Evolutionary conservation across 139 green algal genomes (phyloP), one percentile per base, ranked within the genome.

Genomic region (Chlorella vulgaris): DNA sequence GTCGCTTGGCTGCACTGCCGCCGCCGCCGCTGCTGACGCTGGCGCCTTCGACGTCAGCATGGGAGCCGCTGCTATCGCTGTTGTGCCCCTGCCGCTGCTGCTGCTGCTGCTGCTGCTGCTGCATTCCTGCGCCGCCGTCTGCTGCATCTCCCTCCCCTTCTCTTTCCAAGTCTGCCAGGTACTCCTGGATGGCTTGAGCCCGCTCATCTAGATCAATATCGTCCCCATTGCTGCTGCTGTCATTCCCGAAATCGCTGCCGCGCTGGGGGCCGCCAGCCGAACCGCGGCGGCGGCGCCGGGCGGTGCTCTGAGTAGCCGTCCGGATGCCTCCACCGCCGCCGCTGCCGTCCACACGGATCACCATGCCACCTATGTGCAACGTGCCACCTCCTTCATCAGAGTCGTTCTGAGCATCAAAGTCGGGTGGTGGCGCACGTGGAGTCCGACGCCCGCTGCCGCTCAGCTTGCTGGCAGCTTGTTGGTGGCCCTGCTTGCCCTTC

Each of bases 331-430:
- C 47, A 36, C 18, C 40, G 67, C 66, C 66, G 62, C 77, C 77
- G 18, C 26, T 55, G 33, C 18, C 28, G 28, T 74, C 69, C 0
- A 74, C 60, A 1, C 60, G 69, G 2, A 84, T 24, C 22, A 69
- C 60, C 21, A 84, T 69, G 0, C 80, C 80, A 24, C 80, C 80
- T 18, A 84, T 84, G 31, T 62, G 80, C 58, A 84, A 58, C 26
- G 39, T 33, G 31, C 62, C 75, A 2, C 31, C 50, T n/a, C 43
- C 42, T 5, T 67, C 79, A 33, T 79, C 80, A 31, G 29, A 24
- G 40, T 79, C 79, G 33, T 58, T 74, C n/a, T n/a, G n/a, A n/a
- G n/a, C n/a, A n/a, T n/a, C n/a, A 40, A 36, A 43, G 8, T 19
- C 39, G 40, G 36, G 65, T 29, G 39, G 42, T 5, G 43, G 43